Conservation (phyloP, 2,329 filamentous ascomycete genomes). For the Trichoderma harzianum region DNA sequence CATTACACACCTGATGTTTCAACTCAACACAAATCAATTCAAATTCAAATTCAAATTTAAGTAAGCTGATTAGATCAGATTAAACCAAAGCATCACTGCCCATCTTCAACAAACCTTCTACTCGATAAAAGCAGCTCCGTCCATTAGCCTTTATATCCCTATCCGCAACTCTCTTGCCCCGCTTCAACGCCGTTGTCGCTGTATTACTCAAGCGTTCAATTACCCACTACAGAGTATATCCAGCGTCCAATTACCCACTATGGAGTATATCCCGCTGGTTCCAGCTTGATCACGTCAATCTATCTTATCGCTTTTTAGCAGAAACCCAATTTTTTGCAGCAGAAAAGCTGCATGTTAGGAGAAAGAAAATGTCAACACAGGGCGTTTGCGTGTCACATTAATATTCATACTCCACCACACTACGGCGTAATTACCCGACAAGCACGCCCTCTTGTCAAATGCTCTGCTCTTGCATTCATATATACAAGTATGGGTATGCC, state of each 20-base stretch:
- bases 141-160: not conserved
- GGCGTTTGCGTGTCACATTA: not conserved
- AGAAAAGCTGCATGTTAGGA: not conserved
- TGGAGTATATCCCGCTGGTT: not conserved
- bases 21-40: not conserved
- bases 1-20: not conserved
- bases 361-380: not conserved
- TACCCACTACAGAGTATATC: not conserved
- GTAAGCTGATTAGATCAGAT: not conserved
- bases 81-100: not conserved
- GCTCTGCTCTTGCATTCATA: not conserved
- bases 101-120: not conserved
- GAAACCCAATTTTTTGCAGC: not conserved
- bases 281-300: not conserved
- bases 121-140: not conserved
- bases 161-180: not conserved
- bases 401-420: not conserved
- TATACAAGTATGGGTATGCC: not conserved
- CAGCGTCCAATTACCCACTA: not conserved
- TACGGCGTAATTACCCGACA: not conserved
- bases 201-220: not conserved
- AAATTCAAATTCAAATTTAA: too few relatives aligned
- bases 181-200: constrained; percentile 10
- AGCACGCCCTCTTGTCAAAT: not conserved
- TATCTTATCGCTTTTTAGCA: not conserved